Evolutionary conservation across 2,329 filamentous ascomycete species (phyloP).

Genomic region (Stachybotrys chartarum): DNA sequence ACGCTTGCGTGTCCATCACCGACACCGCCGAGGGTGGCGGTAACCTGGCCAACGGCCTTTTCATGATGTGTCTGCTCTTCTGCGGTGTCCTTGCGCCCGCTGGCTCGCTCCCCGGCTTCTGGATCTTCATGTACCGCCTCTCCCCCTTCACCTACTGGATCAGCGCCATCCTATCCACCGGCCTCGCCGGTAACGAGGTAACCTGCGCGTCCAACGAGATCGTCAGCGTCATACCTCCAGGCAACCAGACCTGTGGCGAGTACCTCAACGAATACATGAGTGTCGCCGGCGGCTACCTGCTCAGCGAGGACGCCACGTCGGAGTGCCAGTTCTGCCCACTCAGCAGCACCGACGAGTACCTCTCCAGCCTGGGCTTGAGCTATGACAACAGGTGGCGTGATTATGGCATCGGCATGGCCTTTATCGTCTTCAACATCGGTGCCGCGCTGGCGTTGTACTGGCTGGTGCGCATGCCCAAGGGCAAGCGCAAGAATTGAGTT

Average conservation of each 20-base stretch:
- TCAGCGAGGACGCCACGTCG: background rate
- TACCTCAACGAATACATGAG: conserved; percentile 43
- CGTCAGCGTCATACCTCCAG: conserved; percentile 50
- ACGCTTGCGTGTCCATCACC: conserved; percentile 56
- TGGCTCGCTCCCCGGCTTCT: conserved; percentile 55
- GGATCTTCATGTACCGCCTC: conserved; percentile 66
- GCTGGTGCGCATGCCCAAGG: conserved; percentile 24
- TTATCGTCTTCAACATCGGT: conserved; percentile 41
- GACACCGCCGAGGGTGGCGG: conserved; percentile 59
- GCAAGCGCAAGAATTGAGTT: conserved; percentile 1
- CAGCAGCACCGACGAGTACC: conserved; percentile 25
- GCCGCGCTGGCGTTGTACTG: conserved; percentile 40
- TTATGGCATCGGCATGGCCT: conserved; percentile 43
- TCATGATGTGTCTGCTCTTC: conserved; percentile 60
- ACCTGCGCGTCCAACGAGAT: conserved; percentile 57
- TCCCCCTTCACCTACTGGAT: conserved; percentile 43
- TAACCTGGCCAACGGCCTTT: conserved; percentile 60
- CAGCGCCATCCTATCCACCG: conserved; percentile 17
- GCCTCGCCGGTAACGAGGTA: conserved; percentile 17
- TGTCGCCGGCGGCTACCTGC: conserved; percentile 35
- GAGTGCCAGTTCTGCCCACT: conserved; percentile 37
- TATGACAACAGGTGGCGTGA: conserved; percentile 45
- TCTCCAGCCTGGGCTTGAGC: conserved; percentile 29
- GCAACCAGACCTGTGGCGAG: conserved; percentile 41
- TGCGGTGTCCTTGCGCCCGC: conserved; percentile 56